phyloP scores from a whole-genome alignment of 2,329 filamentous ascomycete species.

The Diaporthe helianthi region DNA sequence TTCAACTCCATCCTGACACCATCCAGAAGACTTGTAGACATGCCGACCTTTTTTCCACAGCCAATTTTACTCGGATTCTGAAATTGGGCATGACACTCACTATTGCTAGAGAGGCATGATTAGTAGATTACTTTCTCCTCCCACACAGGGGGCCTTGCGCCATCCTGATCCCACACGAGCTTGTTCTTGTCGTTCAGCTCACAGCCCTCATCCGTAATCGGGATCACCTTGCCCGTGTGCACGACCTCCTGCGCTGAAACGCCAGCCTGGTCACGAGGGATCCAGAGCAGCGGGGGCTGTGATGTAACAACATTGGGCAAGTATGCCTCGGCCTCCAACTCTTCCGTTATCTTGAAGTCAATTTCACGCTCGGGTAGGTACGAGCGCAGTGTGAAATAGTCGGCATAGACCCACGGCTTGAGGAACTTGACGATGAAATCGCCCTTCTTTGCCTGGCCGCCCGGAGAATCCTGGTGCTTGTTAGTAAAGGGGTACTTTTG shows the following conservation, averaged over 20 bases:
- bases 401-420: slow-evolving; percentile 77
- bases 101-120: slow-evolving; percentile 1
- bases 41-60: not conserved
- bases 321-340: slow-evolving; percentile 73
- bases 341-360: slow-evolving; percentile 65
- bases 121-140: slow-evolving; percentile 47
- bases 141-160: slow-evolving; percentile 45
- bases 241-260: slow-evolving; percentile 79
- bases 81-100: not conserved
- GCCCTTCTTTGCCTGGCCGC: slow-evolving; percentile 52
- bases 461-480: slow-evolving; percentile 20
- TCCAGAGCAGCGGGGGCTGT: slow-evolving; percentile 77
- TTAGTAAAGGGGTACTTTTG: not conserved
- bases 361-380: slow-evolving; percentile 67
- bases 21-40: not conserved
- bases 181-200: slow-evolving; percentile 72
- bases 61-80: not conserved
- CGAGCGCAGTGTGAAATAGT: slow-evolving; percentile 74
- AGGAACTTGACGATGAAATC: slow-evolving; percentile 72
- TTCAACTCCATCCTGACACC: not conserved
- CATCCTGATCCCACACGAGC: slow-evolving; percentile 46
- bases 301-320: slow-evolving; percentile 73
- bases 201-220: slow-evolving; percentile 82
- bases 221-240: slow-evolving; percentile 74
- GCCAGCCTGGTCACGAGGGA: slow-evolving; percentile 76